These are phyloP conservation scores for Phytophthora pini DNA, from an alignment of 352 stramenopile genomes.

Conservation along the genomic window DNA sequence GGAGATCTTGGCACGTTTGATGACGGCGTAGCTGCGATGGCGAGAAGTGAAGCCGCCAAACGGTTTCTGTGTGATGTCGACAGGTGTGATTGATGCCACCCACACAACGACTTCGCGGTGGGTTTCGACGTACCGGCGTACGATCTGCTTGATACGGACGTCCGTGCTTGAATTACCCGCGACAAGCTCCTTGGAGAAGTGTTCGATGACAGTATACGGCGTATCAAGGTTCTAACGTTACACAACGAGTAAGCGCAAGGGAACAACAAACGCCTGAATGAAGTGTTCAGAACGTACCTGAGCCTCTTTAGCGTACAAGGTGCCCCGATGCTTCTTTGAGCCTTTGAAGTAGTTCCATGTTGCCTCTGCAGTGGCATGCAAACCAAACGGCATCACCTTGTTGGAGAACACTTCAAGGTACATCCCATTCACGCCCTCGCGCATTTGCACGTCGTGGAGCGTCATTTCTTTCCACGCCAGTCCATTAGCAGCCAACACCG, in stretches of 20 bases:
- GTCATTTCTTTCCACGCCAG: conserved; percentile 32
- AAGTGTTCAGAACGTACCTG: conserved; percentile 22
- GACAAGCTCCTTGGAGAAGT: conserved; percentile 64
- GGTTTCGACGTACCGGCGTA: conserved; percentile 67
- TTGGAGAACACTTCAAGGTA: conserved; percentile 42
- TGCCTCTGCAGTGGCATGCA: conserved; percentile 33
- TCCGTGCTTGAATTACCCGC: conserved; percentile 54
- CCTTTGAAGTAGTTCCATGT: conserved; percentile 47
- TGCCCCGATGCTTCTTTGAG: conserved; percentile 42
- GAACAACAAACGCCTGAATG: too few species aligned
- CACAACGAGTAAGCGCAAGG: too few species aligned
- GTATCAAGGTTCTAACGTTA: conserved; percentile 31
- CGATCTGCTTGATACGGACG: conserved; percentile 64
- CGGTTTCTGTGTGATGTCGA: conserved; percentile 51
- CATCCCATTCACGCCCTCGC: conserved; percentile 29
- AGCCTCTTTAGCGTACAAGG: conserved; percentile 38
- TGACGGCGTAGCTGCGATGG: conserved; percentile 65
- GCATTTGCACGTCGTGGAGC: conserved; percentile 37
- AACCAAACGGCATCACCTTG: conserved; percentile 38
- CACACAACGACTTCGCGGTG: conserved; percentile 69
- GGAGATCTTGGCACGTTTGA: conserved; percentile 47
- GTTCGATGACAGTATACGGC: conserved; percentile 63
- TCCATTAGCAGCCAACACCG: conserved; percentile 34
- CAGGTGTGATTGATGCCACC: conserved; percentile 55
- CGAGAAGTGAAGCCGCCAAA: conserved; percentile 43